Evolutionary conservation across 164 flowering plant species (phyloP).

Genomic region (Buxus sempervirens): DNA sequence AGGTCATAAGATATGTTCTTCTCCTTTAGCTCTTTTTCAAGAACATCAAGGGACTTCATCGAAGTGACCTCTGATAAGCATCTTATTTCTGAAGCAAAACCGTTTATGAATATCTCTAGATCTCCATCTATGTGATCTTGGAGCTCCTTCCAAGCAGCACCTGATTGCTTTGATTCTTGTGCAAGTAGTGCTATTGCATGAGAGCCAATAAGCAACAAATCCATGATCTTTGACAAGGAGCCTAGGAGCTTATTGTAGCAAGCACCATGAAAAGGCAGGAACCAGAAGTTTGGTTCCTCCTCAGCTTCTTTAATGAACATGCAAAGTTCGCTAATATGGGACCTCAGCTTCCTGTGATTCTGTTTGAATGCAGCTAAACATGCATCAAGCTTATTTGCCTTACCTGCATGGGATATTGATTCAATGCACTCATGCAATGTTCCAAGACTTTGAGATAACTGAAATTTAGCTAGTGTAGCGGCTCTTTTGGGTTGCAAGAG

Average conservation of each 20-base stretch:
- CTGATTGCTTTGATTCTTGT: slow-evolving; percentile 23
- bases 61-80: slow-evolving; percentile 45
- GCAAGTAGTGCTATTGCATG: slow-evolving; percentile 36
- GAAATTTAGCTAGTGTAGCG: slow-evolving; percentile 52
- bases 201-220: slow-evolving; percentile 40
- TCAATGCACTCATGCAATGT: slow-evolving; percentile 30
- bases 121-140: slow-evolving; percentile 37
- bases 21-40: slow-evolving; percentile 35
- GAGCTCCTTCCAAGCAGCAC: slow-evolving; percentile 23
- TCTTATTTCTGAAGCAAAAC: slow-evolving; percentile 28
- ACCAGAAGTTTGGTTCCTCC: slow-evolving; percentile 86
- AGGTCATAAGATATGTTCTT: slow-evolving; percentile 33
- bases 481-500: slow-evolving; percentile 73
- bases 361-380: slow-evolving; percentile 21
- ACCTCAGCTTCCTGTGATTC: slow-evolving; percentile 34
- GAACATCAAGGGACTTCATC: slow-evolving; percentile 43
- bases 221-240: slow-evolving; percentile 54
- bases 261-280: slow-evolving; percentile 57
- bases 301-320: slow-evolving; percentile 66
- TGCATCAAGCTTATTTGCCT: not conserved
- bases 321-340: slow-evolving; percentile 31
- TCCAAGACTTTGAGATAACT: slow-evolving; percentile 35
- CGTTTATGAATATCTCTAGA: slow-evolving; percentile 38
- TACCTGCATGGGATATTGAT: slow-evolving; percentile 16
- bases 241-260: slow-evolving; percentile 44